Conservation (phyloP, 2,329 filamentous ascomycete species). For the Tolypocladium capitatum region DNA sequence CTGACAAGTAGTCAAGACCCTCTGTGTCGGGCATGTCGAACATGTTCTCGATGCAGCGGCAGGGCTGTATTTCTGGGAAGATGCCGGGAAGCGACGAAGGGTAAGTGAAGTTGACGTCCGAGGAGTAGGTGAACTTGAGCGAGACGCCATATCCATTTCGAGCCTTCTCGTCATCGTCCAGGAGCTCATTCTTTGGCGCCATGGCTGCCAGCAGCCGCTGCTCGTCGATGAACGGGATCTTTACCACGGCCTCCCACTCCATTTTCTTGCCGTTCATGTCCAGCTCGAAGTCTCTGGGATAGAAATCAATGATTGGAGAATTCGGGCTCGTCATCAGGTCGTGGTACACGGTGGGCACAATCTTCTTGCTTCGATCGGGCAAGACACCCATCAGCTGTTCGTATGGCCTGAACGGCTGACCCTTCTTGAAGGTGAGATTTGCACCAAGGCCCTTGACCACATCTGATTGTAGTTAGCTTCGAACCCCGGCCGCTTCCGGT, state of each 20-base stretch:
- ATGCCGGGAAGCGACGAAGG: slow-evolving; percentile 78
- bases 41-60: slow-evolving; percentile 88
- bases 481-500: not conserved
- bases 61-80: slow-evolving; percentile 78
- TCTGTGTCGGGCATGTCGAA: slow-evolving; percentile 91
- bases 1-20: slow-evolving; percentile 72
- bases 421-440: slow-evolving; percentile 82
- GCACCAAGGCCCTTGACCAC: slow-evolving; percentile 78
- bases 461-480: slow-evolving; percentile 36
- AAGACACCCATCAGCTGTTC: slow-evolving; percentile 98
- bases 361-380: slow-evolving; percentile 92
- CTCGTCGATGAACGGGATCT: slow-evolving; percentile 98
- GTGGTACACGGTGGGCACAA: slow-evolving; percentile 79
- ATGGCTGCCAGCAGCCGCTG: slow-evolving; percentile 73
- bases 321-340: slow-evolving; percentile 81
- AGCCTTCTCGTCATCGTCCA: slow-evolving; percentile 65
- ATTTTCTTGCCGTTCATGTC: slow-evolving; percentile 99
- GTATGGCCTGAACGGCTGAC: slow-evolving; percentile 87
- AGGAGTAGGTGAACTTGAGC: slow-evolving; percentile 81
- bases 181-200: slow-evolving; percentile 64
- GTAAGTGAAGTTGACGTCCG: slow-evolving; percentile 66
- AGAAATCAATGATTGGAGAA: slow-evolving; percentile 95
- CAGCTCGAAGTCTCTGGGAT: slow-evolving; percentile 88
- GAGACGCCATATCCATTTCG: slow-evolving; percentile 87
- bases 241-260: slow-evolving; percentile 98